Percentiles rank a stretch among this genome's conserved stretches.
Conservation (phyloP, 768 basidiomycete species). For the Dictyophora rubrovolvata region DNA sequence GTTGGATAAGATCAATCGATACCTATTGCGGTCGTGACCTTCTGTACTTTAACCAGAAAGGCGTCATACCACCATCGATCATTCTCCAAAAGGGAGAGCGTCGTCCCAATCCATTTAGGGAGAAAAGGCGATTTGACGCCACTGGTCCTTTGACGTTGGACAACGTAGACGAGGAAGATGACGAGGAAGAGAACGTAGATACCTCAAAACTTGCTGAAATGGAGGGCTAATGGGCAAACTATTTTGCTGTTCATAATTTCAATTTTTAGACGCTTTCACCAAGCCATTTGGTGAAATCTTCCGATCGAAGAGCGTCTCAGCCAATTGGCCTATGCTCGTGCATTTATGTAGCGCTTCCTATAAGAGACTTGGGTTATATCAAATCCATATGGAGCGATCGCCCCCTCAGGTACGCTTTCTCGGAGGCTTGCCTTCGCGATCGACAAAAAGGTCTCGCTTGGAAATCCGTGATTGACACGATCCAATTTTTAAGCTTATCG, state of each 20-base stretch:
- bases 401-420: no score
- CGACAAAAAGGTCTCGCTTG: no score
- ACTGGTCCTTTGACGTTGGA: slow-evolving; percentile 28
- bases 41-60: slow-evolving; percentile 65
- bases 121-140: slow-evolving; percentile 57
- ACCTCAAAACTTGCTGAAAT: slow-evolving; percentile 30
- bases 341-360: no score
- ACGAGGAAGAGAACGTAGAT: slow-evolving; percentile 26
- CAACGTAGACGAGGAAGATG: slow-evolving; percentile 28
- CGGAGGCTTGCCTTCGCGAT: no score
- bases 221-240: slow-evolving; percentile 25
- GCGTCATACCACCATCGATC: slow-evolving; percentile 61
- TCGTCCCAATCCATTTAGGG: slow-evolving; percentile 54
- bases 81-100: slow-evolving; percentile 48
- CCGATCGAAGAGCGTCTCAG: no score
- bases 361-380: no score
- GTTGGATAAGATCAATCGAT: slow-evolving; percentile 74
- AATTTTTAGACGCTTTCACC: background rate
- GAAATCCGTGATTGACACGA: no score
- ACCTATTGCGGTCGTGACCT: slow-evolving; percentile 69
- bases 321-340: no score
- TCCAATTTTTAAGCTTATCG: no score
- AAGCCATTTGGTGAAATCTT: no score
- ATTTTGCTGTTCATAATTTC: background rate
- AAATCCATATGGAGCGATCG: no score